These are phyloP conservation scores for Pyronema domesticum DNA, from an alignment of 495 filamentous ascomycete species.

Conservation along the genomic window DNA sequence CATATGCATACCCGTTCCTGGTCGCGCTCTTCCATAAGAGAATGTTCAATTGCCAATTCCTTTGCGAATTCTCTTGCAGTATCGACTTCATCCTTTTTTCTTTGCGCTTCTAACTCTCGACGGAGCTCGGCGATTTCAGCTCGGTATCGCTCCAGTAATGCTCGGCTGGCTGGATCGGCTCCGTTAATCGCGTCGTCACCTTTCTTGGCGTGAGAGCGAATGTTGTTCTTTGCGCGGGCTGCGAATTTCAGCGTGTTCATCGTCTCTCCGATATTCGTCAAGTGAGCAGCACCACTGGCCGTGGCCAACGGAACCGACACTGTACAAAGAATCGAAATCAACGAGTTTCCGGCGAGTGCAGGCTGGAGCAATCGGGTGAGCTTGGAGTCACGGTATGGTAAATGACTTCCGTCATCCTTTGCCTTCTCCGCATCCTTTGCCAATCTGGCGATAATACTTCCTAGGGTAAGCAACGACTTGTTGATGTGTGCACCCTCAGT, in stretches of 20 bases:
- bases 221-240: conserved; percentile 89
- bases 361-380: conserved; percentile 84
- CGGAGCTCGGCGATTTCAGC: conserved; percentile 80
- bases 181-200: conserved; percentile 68
- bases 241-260: conserved; percentile 95
- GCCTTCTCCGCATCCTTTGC: conserved; percentile 67
- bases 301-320: conserved; percentile 60
- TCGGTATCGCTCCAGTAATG: conserved; percentile 80
- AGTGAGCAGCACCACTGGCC: conserved; percentile 40
- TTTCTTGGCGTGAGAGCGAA: conserved; percentile 90
- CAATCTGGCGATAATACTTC: conserved; percentile 81
- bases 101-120: conserved; percentile 64
- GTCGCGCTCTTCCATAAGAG: conserved; percentile 8
- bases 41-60: conserved; percentile 25
- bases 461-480: conserved; percentile 85
- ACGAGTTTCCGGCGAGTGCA: conserved; percentile 78
- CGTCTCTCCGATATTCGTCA: conserved; percentile 65
- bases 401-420: conserved; percentile 66
- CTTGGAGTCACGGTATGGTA: conserved; percentile 94
- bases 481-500: conserved; percentile 97
- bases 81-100: conserved; percentile 49
- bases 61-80: conserved; percentile 40
- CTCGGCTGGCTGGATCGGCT: conserved; percentile 65
- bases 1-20: conserved; percentile 1
- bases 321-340: conserved; percentile 93